These are phyloP conservation scores for Oxyria digyna DNA, from an alignment of 148 eudicot genomes.

Conservation along the genomic window DNA sequence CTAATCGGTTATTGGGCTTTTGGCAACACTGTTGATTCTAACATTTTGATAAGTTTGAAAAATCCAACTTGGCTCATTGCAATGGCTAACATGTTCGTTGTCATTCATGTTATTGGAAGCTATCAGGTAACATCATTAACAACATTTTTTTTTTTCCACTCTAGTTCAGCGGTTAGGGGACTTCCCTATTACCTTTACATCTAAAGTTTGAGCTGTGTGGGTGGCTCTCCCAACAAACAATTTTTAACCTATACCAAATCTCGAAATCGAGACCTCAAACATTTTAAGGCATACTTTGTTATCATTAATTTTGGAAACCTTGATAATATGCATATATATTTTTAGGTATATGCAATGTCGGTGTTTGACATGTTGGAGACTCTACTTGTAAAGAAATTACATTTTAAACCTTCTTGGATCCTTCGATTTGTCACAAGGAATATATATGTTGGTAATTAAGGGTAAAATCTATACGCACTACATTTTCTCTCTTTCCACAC, in stretches of 20 bases:
- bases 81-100: slow-evolving; percentile 3
- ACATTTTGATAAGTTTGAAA: neutral
- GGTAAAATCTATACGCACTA: too few relatives aligned
- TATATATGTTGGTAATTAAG: slow-evolving; percentile 5
- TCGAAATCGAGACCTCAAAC: too few relatives aligned
- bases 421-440: neutral
- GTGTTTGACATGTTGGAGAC: slow-evolving; percentile 6
- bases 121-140: neutral
- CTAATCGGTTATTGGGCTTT: neutral
- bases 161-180: too few relatives aligned
- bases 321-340: neutral
- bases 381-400: neutral
- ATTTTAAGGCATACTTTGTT: too few relatives aligned
- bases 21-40: neutral
- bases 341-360: slow-evolving; percentile 6
- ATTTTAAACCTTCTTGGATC: neutral
- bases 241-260: too few relatives aligned
- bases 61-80: neutral
- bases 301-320: too few relatives aligned
- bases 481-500: too few relatives aligned
- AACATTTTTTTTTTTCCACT: neutral
- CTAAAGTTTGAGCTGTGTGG: too few relatives aligned
- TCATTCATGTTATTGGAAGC: slow-evolving; percentile 1
- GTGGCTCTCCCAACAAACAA: too few relatives aligned
- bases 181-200: too few relatives aligned